phyloP scores from a whole-genome alignment of 2,329 filamentous ascomycete genomes.

The Phialemoniopsis sp. region DNA sequence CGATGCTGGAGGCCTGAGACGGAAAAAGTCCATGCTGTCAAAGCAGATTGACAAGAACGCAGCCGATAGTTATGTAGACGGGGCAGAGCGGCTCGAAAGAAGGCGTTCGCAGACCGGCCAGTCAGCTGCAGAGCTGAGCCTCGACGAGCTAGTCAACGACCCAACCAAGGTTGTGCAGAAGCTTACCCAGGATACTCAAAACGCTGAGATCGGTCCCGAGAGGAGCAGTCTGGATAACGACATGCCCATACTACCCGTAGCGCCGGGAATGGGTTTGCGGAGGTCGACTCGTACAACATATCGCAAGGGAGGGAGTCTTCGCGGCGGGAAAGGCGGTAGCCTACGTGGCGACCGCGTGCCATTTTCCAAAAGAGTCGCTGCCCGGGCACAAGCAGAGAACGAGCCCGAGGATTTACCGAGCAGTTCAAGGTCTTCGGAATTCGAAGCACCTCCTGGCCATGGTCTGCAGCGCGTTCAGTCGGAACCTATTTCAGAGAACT shows the following conservation, averaged over 20 bases:
- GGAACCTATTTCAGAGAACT: conserved; percentile 62
- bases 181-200: conserved; percentile 54
- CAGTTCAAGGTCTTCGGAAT: conserved; percentile 25
- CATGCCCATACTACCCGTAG: conserved; percentile 78
- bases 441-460: conserved; percentile 44
- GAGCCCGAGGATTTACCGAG: conserved; percentile 48
- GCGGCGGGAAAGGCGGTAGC: conserved; percentile 81
- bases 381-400: conserved; percentile 58
- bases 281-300: conserved; percentile 92
- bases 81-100: conserved; percentile 73
- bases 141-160: conserved; percentile 82
- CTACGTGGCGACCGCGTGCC: conserved; percentile 72
- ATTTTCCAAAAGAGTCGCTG: conserved; percentile 67
- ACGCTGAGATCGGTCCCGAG: conserved; percentile 33
- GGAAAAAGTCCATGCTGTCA: conserved; percentile 96
- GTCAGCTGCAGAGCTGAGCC: conserved; percentile 56
- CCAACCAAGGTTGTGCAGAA: conserved; percentile 68
- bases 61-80: conserved; percentile 70
- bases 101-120: conserved; percentile 60
- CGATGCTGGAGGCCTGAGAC: conserved; percentile 61
- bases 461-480: conserved; percentile 62
- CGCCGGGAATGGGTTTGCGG: conserved; percentile 74
- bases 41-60: conserved; percentile 74
- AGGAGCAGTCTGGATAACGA: conserved; percentile 52
- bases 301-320: conserved; percentile 76